Percentiles rank a stretch among this genome's conserved stretches.
These are phyloP conservation scores for Helicostylum pulchrum DNA, from an alignment of 192 early-diverging fungal species.

Conservation along the genomic window DNA sequence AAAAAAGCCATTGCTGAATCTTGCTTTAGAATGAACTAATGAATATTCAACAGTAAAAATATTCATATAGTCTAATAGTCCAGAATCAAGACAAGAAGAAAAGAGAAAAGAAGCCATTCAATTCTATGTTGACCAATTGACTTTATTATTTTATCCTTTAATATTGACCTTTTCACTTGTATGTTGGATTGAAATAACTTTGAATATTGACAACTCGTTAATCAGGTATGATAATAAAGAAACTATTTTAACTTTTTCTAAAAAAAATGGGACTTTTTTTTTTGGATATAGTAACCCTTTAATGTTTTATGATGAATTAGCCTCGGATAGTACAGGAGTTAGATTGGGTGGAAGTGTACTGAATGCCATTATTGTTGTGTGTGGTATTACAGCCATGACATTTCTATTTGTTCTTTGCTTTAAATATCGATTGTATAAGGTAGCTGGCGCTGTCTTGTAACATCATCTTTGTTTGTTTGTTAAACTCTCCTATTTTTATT, in stretches of 20 bases:
- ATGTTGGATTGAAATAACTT: conserved; percentile 5
- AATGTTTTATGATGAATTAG: background rate
- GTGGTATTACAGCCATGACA: conserved; percentile 6
- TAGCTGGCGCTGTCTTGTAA: background rate
- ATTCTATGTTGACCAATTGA: conserved; percentile 10
- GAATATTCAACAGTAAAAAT: background rate
- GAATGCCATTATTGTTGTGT: background rate
- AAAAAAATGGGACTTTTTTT: background rate
- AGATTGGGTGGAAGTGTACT: conserved; percentile 1
- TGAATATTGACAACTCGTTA: background rate
- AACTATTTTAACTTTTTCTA: too few relatives aligned
- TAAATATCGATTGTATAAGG: conserved; percentile 14
- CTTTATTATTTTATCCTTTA: conserved; percentile 12
- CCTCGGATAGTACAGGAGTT: background rate
- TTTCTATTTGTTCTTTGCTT: conserved; percentile 14
- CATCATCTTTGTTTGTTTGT: background rate
- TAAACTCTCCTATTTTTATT: background rate
- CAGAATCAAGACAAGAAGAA: background rate
- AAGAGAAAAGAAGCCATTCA: background rate
- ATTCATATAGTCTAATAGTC: background rate
- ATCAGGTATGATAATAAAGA: background rate
- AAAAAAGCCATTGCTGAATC: background rate
- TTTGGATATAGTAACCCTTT: background rate
- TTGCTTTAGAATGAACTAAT: background rate
- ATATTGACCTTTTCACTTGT: conserved; percentile 1